Base-by-base conservation (phyloP, 768 basidiomycete species). In the Daedaleopsis sinensis region DNA sequence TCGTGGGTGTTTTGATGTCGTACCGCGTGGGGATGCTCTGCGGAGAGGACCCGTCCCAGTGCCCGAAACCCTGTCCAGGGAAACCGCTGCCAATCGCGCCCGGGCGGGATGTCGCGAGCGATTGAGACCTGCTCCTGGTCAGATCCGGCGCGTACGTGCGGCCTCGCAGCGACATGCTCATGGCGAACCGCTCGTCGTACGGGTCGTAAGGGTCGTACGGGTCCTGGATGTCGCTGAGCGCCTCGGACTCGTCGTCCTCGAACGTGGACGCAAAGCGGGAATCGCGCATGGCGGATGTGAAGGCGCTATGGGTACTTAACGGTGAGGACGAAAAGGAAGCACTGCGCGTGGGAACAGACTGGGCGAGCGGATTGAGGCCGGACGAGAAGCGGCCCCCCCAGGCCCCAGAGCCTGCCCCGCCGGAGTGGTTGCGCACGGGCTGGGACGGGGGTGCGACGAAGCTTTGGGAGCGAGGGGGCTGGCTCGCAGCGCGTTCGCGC, bases 171-270 rank as follows among this genome's bases (percentile, higher is more conserved):
- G 62, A 58, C 19, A 82, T 70, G 18, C 83, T 74, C 35, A 76
- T 78, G 6, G 82, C 71, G 65, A 76, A 84, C 48, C 75, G 79
- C 37, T 87, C 71, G 57, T 73, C 68, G 65, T 68, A 73, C 27
- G 65, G 84, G 48, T 89, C 87, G 67, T 86, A 86, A 32, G 66
- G 84, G 48, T 89, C 87, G 67, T 86, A 86, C 32, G 67, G 65
- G 53, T 68, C 67, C 56, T 68, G 61, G 48, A 81, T 81, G 69
- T 90, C 88, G 52, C 82, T 83, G 23, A 85, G 74, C 6, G 75
- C 76, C 55, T 90, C 89, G 0, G 83, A 84, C 73, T 93, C 91
- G 72, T 93, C 91, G 66, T 93, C 90, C 75, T 93, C 91, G 66
- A 89, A 84, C 1, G 90, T 93, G 23, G 89, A 90, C 6, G 87